A percentile compares a stretch with the other conserved stretches of the same genome.
phyloP scores from a whole-genome alignment of 129 eudicot species.

The Chrysanthemum lavandulifolium region DNA sequence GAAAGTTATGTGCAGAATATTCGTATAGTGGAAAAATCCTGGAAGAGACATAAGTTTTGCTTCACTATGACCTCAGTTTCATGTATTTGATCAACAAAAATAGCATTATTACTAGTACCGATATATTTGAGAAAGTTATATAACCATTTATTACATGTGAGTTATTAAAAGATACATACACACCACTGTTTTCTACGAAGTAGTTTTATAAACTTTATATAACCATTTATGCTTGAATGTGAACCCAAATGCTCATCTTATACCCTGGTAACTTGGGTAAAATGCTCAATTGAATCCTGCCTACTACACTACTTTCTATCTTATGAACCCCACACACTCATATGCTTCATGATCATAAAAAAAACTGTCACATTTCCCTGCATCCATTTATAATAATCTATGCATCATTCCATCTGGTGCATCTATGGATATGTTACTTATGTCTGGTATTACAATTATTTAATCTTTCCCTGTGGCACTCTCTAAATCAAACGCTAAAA shows the following conservation, averaged over 20 bases:
- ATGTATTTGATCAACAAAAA: too few relatives aligned
- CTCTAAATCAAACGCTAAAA: background rate
- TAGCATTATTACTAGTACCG: too few relatives aligned
- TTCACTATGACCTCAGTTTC: too few relatives aligned
- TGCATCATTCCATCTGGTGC: background rate
- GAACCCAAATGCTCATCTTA: background rate
- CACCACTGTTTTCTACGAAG: background rate
- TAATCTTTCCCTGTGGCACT: background rate
- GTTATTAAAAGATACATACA: too few relatives aligned
- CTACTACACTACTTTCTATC: conserved; percentile 4
- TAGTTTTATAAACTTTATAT: too few relatives aligned
- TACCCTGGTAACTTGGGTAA: background rate
- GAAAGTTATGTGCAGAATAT: too few relatives aligned
- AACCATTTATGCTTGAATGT: background rate
- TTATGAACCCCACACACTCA: background rate
- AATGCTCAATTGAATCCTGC: background rate
- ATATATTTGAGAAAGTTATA: too few relatives aligned
- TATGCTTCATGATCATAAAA: background rate
- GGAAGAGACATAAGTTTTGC: too few relatives aligned
- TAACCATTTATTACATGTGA: too few relatives aligned
- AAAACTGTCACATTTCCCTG: background rate
- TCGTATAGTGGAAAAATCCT: too few relatives aligned
- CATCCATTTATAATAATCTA: background rate
- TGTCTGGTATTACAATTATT: background rate
- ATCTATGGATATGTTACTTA: background rate